Conservation (phyloP, 441 rosid genomes). For the Erysimum pusillum region DNA sequence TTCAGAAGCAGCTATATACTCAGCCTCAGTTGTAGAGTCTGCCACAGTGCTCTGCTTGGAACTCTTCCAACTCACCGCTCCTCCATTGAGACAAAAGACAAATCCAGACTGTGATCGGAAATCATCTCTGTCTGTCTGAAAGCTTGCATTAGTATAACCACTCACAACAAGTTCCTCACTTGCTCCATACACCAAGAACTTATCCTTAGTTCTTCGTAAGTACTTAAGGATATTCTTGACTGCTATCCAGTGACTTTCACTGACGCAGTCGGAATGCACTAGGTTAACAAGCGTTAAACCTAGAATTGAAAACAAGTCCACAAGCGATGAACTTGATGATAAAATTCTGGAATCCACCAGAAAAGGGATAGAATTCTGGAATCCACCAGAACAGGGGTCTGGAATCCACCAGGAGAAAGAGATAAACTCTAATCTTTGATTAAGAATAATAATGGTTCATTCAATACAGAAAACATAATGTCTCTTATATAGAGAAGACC, state of each 20-base stretch:
- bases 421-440: too few species aligned
- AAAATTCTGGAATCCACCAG: too few species aligned
- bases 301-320: too few species aligned
- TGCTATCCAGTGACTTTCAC: constrained; percentile 1
- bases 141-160: neutral
- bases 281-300: too few species aligned
- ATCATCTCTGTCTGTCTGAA: neutral
- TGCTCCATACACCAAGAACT: constrained; percentile 23
- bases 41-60: constrained; percentile 5
- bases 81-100: neutral
- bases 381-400: too few species aligned
- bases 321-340: too few species aligned
- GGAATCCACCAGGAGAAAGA: too few species aligned
- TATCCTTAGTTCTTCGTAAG: constrained; percentile 26
- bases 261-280: too few species aligned
- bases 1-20: constrained; percentile 14
- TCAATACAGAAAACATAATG: too few species aligned
- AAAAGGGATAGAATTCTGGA: too few species aligned
- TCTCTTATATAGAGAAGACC: too few species aligned
- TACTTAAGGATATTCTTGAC: constrained; percentile 20
- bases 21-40: constrained; percentile 16
- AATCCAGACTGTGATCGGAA: constrained; percentile 4
- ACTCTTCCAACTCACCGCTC: constrained; percentile 23
- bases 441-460: too few species aligned
- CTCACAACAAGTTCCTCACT: neutral